Conservation (phyloP, 257 asterid species). For the Ajuga chamaepitys region DNA sequence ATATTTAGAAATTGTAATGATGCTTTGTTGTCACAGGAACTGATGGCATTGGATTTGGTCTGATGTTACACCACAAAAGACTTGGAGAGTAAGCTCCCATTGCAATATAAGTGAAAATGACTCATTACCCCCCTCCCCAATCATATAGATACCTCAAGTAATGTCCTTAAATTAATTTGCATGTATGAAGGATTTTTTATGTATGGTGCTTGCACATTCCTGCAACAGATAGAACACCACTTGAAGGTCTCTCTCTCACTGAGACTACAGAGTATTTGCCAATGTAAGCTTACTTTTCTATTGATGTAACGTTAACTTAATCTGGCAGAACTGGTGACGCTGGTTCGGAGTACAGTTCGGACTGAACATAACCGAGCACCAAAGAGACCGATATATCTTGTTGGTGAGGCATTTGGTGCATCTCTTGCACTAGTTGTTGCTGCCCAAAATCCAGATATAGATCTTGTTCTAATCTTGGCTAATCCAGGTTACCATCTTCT, state of each 20-base stretch:
- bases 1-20: too few relatives aligned
- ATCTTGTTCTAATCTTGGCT: too few relatives aligned
- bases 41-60: constrained; percentile 47
- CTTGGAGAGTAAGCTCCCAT: constrained; percentile 46
- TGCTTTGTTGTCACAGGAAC: constrained; percentile 27
- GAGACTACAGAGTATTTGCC: too few relatives aligned
- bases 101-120: too few relatives aligned
- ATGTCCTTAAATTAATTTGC: too few relatives aligned
- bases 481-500: constrained; percentile 38
- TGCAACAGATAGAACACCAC: constrained; percentile 33
- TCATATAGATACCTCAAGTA: too few relatives aligned
- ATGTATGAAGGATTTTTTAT: constrained; percentile 39
- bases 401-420: constrained; percentile 58
- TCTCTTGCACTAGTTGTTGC: constrained; percentile 55
- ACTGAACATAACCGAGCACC: constrained; percentile 26
- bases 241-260: constrained; percentile 31
- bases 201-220: constrained; percentile 61
- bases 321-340: constrained; percentile 14
- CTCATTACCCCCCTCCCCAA: too few relatives aligned
- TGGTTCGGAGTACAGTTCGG: constrained; percentile 37
- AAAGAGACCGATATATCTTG: constrained; percentile 39
- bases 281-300: too few relatives aligned
- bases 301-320: too few relatives aligned
- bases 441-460: constrained; percentile 41
- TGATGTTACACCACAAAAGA: constrained; percentile 27